Base-by-base conservation (phyloP, 2,329 filamentous ascomycete species). In the Fusarium coffeatum region DNA sequence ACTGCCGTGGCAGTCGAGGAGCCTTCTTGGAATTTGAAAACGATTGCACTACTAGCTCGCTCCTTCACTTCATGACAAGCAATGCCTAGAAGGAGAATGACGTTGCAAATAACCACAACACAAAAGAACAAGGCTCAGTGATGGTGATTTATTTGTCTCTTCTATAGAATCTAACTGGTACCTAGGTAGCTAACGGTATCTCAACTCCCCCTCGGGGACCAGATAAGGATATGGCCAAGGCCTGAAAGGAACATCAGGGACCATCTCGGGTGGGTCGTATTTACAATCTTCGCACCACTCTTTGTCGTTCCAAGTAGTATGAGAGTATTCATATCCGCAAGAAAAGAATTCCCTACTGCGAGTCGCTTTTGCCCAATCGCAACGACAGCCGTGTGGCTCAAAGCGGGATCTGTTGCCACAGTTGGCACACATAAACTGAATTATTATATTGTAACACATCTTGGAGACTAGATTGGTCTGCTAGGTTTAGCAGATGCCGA, bases 71-170 rank as follows among this genome's bases (percentile, higher is more conserved):
- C 9, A n/a, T 11, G 9, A n/a, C 34, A 37, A 37, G 4, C 18
- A n/a, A 11, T 1, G 5, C 1, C 7, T 37, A 7, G 10, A 3
- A n/a, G 3, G 9, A n/a, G 9, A 2, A n/a, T 7, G 18, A 11
- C 10, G 10, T n/a, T 37, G 18, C 5, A n/a, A 37, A 10, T 37
- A 11, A 11, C 2, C 5, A 12, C 8, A 7, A 4, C 10, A 12
- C 1, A n/a, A 10, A 3, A 7, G 6, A n/a, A 12, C 5, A 12
- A 37, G 10, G 18, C 18, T 11, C 3, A 18, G 18, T n/a, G 3
- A n/a, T 10, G 3, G 3, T 3, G 18, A 7, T n/a, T 7, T 11
- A 37, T n/a, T 37, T 11, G 18, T n/a, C 32, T 11, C 28, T 2
- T 12, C 16, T 37, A 6, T 18, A 11, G 2, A 11, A n/a, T 6